Evolutionary conservation across 352 stramenopile species (phyloP), one percentile per base, ranked within the genome.

Genomic region (Proteromonas lacertae): DNA sequence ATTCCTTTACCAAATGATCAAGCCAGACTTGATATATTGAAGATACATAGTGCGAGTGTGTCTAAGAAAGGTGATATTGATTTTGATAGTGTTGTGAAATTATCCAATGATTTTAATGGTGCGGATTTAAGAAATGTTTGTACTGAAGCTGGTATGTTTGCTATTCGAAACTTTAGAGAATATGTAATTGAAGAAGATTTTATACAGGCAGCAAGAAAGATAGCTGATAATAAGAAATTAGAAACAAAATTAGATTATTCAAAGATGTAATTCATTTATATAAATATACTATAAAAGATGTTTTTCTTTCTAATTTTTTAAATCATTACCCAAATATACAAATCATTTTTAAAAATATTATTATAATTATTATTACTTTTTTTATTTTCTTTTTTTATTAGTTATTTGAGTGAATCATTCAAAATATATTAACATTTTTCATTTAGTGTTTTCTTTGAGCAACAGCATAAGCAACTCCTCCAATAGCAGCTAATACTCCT

Each of bases 161-260:
- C 88, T 20, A 97, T 98, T 54, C 71, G 88, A 32, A 73, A 67
- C 8, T 82, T 96, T 52, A 66, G 88, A 30, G 81, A 93, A 49
- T 97, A 96, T 61, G 80, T 95, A 18, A 55, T 96, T 14, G 84
- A 99, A 52, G 84, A 97, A 50, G 88, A 99, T 54, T 97, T 99
- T 53, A 96, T 96, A 80, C 96, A 96, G 66, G 86, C 86, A 1
- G 83, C 80, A 33, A 68, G 88, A 39, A 99, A 99, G 64, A 69
- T 97, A 47, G 69, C 70, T 22, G 88, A 99, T 45, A 83, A 70
- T 40, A 99, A 97, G 73, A 97, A 96, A 59, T 68, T 99, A 30
- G 88, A 99, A 62, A 91, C 67, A 36, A 97, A 95, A 63, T 75
- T 97, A 56, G 82, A 96, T 59, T 99, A 99, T 60, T 86, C 65